These are phyloP conservation scores for Colletotrichum spaethianum DNA, from an alignment of 2,329 filamentous ascomycete species.

Conservation along the genomic window DNA sequence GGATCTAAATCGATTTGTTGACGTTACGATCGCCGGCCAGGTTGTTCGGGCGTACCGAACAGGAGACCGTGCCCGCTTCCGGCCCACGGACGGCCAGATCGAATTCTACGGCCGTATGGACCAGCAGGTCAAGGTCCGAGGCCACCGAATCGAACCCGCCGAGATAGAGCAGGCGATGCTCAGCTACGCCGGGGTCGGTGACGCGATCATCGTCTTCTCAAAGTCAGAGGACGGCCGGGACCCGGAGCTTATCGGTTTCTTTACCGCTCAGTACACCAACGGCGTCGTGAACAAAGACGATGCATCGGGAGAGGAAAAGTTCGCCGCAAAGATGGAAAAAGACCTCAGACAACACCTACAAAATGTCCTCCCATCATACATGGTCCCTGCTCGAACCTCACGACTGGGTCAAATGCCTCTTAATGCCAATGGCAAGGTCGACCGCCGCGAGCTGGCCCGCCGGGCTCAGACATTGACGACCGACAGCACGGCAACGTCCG, in stretches of 20 bases:
- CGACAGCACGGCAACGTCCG: accelerated
- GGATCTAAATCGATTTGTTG: slow-evolving; percentile 41
- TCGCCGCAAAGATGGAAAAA: not conserved
- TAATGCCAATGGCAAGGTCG: slow-evolving; percentile 47
- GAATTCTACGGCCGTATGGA: slow-evolving; percentile 49
- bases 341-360: not conserved
- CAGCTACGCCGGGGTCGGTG: slow-evolving; percentile 27
- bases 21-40: slow-evolving; percentile 22
- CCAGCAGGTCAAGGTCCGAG: slow-evolving; percentile 49
- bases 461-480: not conserved
- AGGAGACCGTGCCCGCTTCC: slow-evolving; percentile 42
- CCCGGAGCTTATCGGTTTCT: not conserved
- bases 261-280: not conserved
- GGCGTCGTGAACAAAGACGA: not conserved
- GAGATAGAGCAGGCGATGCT: slow-evolving; percentile 46
- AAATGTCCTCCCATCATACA: slow-evolving; percentile 41
- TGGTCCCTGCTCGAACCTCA: slow-evolving; percentile 45
- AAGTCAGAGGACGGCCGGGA: not conserved
- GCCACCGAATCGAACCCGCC: slow-evolving; percentile 47
- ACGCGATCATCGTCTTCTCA: slow-evolving; percentile 42
- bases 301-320: not conserved
- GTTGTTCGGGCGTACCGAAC: slow-evolving; percentile 45
- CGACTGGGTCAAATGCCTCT: no score
- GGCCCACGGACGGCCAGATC: slow-evolving; percentile 43
- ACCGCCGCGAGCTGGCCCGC: slow-evolving; percentile 35